Evolutionary conservation across 345 rosid genomes (phyloP), one percentile per base, ranked within the genome.

Genomic region (Reutealis trisperma): DNA sequence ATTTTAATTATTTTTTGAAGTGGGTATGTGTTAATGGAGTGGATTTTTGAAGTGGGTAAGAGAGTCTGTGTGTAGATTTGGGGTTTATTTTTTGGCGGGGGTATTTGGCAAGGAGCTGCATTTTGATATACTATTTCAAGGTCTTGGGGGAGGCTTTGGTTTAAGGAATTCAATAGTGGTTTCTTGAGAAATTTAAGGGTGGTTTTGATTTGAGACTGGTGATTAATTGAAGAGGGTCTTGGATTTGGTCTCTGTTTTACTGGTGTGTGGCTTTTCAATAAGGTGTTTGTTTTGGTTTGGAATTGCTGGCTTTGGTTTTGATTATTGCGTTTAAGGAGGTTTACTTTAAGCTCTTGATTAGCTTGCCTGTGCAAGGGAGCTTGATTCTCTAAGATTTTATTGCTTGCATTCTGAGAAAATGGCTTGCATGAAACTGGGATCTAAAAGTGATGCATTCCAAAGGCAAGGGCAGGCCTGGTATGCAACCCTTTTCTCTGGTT

Each of bases 391-490:
- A 59, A 71, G 83, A 59, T 74, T 70, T 62, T 61, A 18, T 52
- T 64, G 67, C 37, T 73, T 67, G 79, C 55, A 51, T 73, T 70
- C 57, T 58, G 71, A 79, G 70, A 79, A 71, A 71, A 95, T 95
- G 99, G 92, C 99, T 77, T 95, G 97, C 70, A 79, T 91, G 90
- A 95, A 95, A 80, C 81, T 95, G 82, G 99, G 99, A 69, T 93
- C 98, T 79, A 95, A 95, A 86, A 84, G 76, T 86, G 98, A 95
- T 87, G 91, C 99, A 54, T 93, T 93, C 80, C 94, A 89, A 82
- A 88, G 91, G 86, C 97, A 90, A 85, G 99, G 99, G 79, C 99
- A 93, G 80, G 97, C 99, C 72, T 95, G 99, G 99, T 95, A 91
- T 80, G 89, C 55, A 55, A 49, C 63, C 30, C 44, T 62, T 44